Percentiles rank a stretch among this genome's conserved stretches.
Evolutionary conservation across 169 alveolate genomes (phyloP).

Genomic region (Cystoisospora suis): DNA sequence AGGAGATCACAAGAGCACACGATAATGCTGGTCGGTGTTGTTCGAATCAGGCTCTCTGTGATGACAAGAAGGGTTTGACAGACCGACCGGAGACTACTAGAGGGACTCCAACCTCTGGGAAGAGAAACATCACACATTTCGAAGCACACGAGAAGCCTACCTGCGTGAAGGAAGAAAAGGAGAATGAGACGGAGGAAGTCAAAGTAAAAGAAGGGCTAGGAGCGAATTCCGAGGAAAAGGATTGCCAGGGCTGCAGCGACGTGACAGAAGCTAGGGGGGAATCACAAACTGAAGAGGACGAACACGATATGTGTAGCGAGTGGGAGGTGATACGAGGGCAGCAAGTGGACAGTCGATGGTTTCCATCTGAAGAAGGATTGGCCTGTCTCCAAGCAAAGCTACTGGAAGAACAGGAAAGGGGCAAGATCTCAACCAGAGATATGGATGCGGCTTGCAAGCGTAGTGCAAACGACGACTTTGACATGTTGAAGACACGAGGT

Average conservation of each 20-base stretch:
- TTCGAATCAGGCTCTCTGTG: not conserved
- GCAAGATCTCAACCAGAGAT: not conserved
- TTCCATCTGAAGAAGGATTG: constrained; percentile 37
- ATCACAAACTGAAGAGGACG: not conserved
- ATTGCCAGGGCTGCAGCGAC: not conserved
- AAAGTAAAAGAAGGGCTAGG: not conserved
- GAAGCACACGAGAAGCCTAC: too few relatives aligned
- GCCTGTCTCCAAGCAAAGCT: not conserved
- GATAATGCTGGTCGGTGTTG: not conserved
- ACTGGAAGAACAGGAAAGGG: constrained; percentile 27
- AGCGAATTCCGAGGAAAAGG: not conserved
- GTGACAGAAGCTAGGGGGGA: not conserved
- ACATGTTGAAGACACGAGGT: not conserved
- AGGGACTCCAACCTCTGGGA: not conserved
- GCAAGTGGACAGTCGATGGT: constrained; percentile 42
- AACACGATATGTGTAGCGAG: not conserved
- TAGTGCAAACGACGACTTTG: not conserved
- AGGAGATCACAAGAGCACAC: not conserved
- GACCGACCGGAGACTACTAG: not conserved
- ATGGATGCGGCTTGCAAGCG: not conserved
- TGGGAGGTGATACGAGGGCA: not conserved
- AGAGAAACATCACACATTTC: not conserved
- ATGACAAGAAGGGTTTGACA: not conserved
- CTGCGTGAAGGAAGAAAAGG: not conserved
- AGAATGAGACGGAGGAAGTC: not conserved